Evolutionary conservation across 106 monocot species (phyloP).

Genomic region (Acorus gramineus): DNA sequence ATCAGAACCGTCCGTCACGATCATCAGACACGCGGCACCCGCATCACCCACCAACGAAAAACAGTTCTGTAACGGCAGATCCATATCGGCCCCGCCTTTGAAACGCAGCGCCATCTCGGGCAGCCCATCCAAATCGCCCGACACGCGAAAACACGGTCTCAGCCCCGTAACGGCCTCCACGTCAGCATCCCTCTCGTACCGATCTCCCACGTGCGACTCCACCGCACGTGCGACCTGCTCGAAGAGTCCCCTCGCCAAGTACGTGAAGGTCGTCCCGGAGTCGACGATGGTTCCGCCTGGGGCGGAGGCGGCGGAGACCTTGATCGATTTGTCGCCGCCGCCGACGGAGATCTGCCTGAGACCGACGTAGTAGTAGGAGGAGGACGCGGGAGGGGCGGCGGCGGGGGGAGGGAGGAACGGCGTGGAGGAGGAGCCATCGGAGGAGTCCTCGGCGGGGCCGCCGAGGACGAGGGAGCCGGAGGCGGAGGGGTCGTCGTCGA

Average conservation of each 20-base stretch:
- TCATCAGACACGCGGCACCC: constrained; percentile 43
- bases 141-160: constrained; percentile 47
- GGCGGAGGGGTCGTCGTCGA: constrained; percentile 42
- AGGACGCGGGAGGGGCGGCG: constrained; percentile 14
- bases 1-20: constrained; percentile 33
- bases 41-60: constrained; percentile 34
- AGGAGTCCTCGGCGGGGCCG: constrained; percentile 2
- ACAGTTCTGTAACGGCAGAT: constrained; percentile 67
- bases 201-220: constrained; percentile 16
- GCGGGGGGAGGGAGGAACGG: constrained; percentile 39
- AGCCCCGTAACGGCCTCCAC: constrained; percentile 55
- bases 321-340: constrained; percentile 54
- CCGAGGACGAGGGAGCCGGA: constrained; percentile 47
- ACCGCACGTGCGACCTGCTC: constrained; percentile 29
- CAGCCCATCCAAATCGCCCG: constrained; percentile 16
- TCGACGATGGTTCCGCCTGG: constrained; percentile 74
- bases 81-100: constrained; percentile 59
- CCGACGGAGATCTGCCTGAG: constrained; percentile 46
- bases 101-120: constrained; percentile 58
- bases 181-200: constrained; percentile 33
- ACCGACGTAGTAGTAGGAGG: constrained; percentile 71
- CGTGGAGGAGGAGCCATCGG: constrained; percentile 29
- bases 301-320: constrained; percentile 17
- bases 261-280: constrained; percentile 84
- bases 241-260: constrained; percentile 41